Evolutionary conservation across 2,329 filamentous ascomycete species (phyloP), one percentile per base, ranked within the genome.

Genomic region (Pestalotiopsis fici): DNA sequence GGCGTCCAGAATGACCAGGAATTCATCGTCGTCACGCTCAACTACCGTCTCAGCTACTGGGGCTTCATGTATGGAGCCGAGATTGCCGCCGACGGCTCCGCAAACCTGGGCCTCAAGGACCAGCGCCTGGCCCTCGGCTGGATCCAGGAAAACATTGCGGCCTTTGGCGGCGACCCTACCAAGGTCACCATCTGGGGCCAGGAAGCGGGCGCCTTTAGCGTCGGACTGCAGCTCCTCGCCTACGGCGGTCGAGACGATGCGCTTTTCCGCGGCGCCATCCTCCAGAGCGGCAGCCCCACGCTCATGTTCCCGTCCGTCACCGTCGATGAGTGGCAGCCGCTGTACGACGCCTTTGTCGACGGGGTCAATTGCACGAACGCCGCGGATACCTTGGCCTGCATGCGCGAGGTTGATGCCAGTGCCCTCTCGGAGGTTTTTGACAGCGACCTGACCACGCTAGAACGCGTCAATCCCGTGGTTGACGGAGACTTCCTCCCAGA

Each of bases 201-300:
- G 69, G 80, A 78, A 27, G 80, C 81, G n/a, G 81, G 81, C 1
- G 80, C 80, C 0, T 76, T 80, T 64, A 79, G 78, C 55, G 78
- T 78, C 37, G 76, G 78, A 2, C 79, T 79, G 59, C 88, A 90
- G 27, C 78, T 88, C 23, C 80, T 86, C 31, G 85, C 86, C 9
- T 87, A 88, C 69, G 83, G 83, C 43, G 87, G 88, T 0, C 79
- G 85, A 37, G 82, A 89, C 63, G 86, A 90, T 65, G 77, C 79
- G 0, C 77, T 90, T 0, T 90, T 88, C 71, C 81, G 82, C 4
- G 84, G 77, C 6, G 87, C 83, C 2, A 89, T 87, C 55, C 77
- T 85, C 64, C 81, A 90, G 64, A 87, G 83, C 13, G 86, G 86
- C 5, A 78, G 79, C 0, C 75, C 78, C 4, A 68, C 80, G 3